Percentiles rank a stretch among this genome's conserved stretches.
These are phyloP conservation scores for Nidularia sp. DNA, from an alignment of 768 basidiomycete species.

Conservation along the genomic window DNA sequence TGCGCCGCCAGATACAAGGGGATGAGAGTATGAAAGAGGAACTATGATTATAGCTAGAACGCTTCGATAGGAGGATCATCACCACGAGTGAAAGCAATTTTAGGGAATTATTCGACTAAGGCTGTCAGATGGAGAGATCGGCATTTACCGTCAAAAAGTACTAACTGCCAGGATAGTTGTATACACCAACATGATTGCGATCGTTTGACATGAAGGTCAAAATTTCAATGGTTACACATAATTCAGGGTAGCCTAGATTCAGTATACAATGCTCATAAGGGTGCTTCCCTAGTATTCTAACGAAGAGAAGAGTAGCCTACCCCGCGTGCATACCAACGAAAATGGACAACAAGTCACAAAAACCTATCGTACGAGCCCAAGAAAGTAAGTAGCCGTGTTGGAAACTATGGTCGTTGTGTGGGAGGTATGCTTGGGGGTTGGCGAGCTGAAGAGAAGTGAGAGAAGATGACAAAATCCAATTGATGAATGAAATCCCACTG, in stretches of 20 bases:
- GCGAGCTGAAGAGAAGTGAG: background rate
- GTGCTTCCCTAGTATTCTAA: background rate
- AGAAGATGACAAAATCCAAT: background rate
- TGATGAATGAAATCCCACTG: too few relatives aligned
- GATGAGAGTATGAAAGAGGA: constrained; percentile 11
- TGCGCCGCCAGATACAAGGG: constrained; percentile 11
- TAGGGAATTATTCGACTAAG: constrained; percentile 7
- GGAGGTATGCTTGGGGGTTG: background rate
- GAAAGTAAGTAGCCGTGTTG: background rate
- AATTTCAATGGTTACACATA: background rate
- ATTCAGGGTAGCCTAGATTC: constrained; percentile 7
- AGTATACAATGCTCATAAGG: background rate
- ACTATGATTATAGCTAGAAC: constrained; percentile 10
- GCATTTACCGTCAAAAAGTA: constrained; percentile 14
- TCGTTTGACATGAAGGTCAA: background rate
- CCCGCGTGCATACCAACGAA: background rate
- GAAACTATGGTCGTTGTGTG: background rate
- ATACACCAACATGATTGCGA: too few relatives aligned
- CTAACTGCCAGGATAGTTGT: too few relatives aligned
- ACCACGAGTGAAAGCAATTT: constrained; percentile 9
- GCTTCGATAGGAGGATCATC: constrained; percentile 13
- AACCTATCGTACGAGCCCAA: background rate
- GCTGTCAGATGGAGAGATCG: constrained; percentile 14
- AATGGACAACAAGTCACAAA: background rate
- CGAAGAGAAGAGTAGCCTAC: too few relatives aligned